Percentiles rank a stretch among this genome's conserved stretches.
Evolutionary conservation across 441 rosid genomes (phyloP).

Genomic region (Pelargonium fulgidum): DNA sequence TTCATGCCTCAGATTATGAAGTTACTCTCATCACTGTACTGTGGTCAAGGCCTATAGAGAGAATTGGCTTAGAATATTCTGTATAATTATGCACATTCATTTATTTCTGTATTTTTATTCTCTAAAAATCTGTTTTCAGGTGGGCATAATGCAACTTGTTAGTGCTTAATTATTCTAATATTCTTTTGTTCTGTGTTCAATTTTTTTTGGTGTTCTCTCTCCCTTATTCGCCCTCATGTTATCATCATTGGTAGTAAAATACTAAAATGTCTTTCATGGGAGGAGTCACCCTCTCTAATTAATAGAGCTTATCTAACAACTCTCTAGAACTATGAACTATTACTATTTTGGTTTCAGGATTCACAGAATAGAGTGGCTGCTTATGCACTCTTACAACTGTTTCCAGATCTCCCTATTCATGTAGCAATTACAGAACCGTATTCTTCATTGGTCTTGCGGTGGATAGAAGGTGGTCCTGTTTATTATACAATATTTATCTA

Average conservation of each 20-base stretch:
- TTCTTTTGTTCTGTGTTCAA: neutral
- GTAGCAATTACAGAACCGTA: conserved; percentile 65
- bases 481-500: conserved; percentile 7
- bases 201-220: neutral
- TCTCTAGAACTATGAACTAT: neutral
- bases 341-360: conserved; percentile 45
- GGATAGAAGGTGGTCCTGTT: conserved; percentile 63
- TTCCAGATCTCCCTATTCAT: conserved; percentile 74
- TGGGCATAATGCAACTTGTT: neutral
- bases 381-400: conserved; percentile 66
- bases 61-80: conserved; percentile 8
- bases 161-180: neutral
- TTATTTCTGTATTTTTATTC: too few species aligned
- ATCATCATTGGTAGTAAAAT: neutral
- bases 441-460: conserved; percentile 57
- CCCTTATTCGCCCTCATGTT: neutral
- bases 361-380: conserved; percentile 87
- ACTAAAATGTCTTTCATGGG: neutral
- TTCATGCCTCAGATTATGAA: conserved; percentile 16
- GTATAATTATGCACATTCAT: neutral
- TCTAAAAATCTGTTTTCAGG: neutral
- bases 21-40: conserved; percentile 9
- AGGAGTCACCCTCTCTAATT: neutral
- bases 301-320: neutral
- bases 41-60: conserved; percentile 8